Conservation (phyloP, 2,329 filamentous ascomycete genomes). For the Phyllosticta citrichinensis region DNA sequence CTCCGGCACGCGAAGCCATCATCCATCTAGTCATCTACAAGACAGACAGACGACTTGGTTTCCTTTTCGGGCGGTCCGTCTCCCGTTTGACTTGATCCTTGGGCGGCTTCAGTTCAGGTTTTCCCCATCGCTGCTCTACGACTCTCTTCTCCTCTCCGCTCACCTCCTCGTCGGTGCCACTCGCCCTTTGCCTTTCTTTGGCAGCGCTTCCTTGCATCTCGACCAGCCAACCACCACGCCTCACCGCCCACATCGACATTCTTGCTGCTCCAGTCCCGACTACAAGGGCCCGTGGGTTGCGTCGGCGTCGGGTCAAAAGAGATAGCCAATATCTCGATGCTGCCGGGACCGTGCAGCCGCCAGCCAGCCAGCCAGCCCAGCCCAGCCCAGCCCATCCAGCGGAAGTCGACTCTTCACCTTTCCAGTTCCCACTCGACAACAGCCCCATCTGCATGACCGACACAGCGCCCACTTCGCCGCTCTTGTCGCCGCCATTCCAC, state of each 20-base stretch:
- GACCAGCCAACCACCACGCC: slow-evolving; percentile 10
- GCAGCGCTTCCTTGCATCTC: slow-evolving; percentile 11
- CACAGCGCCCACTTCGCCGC: not conserved
- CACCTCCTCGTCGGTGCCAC: slow-evolving; percentile 7
- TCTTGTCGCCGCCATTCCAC: not conserved
- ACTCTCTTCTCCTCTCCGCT: not conserved
- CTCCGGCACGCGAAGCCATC: not conserved
- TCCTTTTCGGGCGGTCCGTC: no score
- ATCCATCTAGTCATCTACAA: no score
- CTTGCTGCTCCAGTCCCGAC: slow-evolving; percentile 8
- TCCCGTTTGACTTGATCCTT: no score
- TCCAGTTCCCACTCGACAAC: not conserved
- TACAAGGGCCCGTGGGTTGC: slow-evolving; percentile 7
- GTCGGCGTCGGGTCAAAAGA: slow-evolving; percentile 3
- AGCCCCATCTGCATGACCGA: not conserved
- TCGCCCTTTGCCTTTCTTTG: slow-evolving; percentile 9
- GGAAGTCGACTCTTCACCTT: no score
- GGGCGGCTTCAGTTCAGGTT: no score
- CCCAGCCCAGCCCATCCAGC: no score
- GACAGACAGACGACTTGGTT: no score
- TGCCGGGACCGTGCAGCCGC: slow-evolving; percentile 10
- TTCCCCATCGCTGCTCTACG: no score
- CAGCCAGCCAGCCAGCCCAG: not conserved
- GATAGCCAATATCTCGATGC: slow-evolving; percentile 10
- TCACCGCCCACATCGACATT: slow-evolving; percentile 6